Evolutionary conservation across 352 stramenopile species (phyloP).

Genomic region (Pythium brachiatum): DNA sequence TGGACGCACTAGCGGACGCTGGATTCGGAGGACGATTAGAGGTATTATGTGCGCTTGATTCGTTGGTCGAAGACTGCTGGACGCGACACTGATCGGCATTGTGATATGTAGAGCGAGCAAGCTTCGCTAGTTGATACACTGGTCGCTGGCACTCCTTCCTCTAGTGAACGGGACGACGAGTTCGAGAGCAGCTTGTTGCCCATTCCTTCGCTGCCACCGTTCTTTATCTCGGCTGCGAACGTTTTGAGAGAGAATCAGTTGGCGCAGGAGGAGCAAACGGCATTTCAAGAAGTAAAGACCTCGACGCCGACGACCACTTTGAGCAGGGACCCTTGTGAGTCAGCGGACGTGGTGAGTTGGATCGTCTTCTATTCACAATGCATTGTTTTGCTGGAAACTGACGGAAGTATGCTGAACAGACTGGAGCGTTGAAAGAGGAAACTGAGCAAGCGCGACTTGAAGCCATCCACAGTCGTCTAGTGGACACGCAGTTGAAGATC

Average conservation of each 20-base stretch:
- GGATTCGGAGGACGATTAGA: slow-evolving; percentile 20
- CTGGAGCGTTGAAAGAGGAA: slow-evolving; percentile 10
- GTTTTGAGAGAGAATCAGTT: slow-evolving; percentile 12
- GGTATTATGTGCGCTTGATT: slow-evolving; percentile 11
- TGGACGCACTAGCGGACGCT: neutral
- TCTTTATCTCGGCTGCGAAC: slow-evolving; percentile 21
- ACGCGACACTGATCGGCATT: neutral
- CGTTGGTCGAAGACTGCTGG: too few species aligned
- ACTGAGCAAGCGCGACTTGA: slow-evolving; percentile 19
- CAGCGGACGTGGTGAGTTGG: neutral
- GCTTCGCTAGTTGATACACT: neutral
- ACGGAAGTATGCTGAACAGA: neutral
- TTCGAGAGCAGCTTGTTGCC: too few species aligned
- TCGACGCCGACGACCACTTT: neutral
- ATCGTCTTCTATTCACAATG: neutral
- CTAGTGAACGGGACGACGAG: too few species aligned
- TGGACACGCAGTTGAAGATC: slow-evolving; percentile 17
- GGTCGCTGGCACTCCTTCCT: neutral
- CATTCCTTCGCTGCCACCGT: neutral
- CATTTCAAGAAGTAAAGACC: neutral
- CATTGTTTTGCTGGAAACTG: too few species aligned
- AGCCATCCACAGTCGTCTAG: slow-evolving; percentile 14
- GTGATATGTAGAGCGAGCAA: neutral
- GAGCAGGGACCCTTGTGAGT: neutral
- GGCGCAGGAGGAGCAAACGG: neutral